A percentile compares a stretch with the other conserved stretches of the same genome.
phyloP scores from a whole-genome alignment of 192 early-diverging fungal species.

The Linnemannia elongata region DNA sequence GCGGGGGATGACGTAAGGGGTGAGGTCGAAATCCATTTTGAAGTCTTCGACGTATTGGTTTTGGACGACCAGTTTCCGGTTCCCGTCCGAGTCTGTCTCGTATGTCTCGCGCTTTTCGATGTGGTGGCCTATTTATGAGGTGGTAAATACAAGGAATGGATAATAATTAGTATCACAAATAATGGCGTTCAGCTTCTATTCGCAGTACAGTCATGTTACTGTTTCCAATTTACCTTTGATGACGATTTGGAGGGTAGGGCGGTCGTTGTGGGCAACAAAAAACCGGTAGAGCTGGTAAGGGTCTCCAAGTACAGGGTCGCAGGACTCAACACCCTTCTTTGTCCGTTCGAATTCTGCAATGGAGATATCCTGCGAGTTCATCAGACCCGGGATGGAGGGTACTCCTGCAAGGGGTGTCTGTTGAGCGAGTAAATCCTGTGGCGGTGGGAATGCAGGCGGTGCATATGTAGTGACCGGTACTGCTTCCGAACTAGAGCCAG shows the following conservation, averaged over 20 bases:
- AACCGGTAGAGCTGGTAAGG: conserved; percentile 55
- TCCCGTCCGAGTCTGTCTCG: conserved; percentile 31
- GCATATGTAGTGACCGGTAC: background rate
- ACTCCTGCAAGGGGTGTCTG: conserved; percentile 30
- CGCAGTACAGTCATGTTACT: too few species aligned
- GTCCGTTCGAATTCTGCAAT: conserved; percentile 36
- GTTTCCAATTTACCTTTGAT: conserved; percentile 28
- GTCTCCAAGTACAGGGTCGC: conserved; percentile 28
- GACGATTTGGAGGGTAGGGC: conserved; percentile 37
- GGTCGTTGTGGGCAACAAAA: conserved; percentile 58
- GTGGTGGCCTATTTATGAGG: conserved; percentile 33
- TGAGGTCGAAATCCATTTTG: conserved; percentile 49
- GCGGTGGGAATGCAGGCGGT: conserved; percentile 18
- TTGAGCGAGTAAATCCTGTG: background rate
- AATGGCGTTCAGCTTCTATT: too few species aligned
- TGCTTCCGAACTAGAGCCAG: background rate
- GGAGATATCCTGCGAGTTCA: conserved; percentile 46
- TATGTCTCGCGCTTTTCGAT: conserved; percentile 13
- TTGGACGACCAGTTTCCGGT: conserved; percentile 6
- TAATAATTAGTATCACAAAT: background rate
- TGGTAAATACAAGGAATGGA: background rate
- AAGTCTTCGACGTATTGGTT: conserved; percentile 43
- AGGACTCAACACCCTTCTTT: conserved; percentile 25
- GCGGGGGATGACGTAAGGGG: conserved; percentile 37
- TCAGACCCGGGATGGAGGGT: conserved; percentile 20